Evolutionary conservation across 2,329 filamentous ascomycete genomes (phyloP), one percentile per base, ranked within the genome.

Genomic region (Verticillium isaacii): DNA sequence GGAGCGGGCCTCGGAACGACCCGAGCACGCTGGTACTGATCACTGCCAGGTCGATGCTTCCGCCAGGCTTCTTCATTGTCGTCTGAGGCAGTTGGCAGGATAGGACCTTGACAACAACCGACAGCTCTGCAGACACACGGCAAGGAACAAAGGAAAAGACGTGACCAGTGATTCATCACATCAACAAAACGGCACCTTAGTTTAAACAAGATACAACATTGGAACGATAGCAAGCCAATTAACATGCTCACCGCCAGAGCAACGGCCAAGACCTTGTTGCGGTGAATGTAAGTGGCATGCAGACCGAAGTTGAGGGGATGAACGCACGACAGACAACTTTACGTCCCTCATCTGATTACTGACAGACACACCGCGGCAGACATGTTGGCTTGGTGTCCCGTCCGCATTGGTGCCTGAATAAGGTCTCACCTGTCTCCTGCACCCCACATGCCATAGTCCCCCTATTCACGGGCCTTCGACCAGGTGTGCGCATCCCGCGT

Each of bases 381-480:
- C 3, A 25, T 1, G 5, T 25, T 50, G 14, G 17, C 7, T 23
- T 23, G n/a, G 19, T 7, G 14, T 57, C n/a, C 23, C 36, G 36
- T 58, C 57, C 57, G 37, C n/a, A 58, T 58, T 34, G 7, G 57
- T 25, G 37, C 50, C 37, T 58, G 37, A 58, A 58, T 58, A 58
- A 23, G n/a, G 14, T 25, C 32, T 57, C 56, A 34, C 17, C n/a
- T 3, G 34, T 11, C 19, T 29, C 52, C 23, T 7, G 14, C 50
- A 12, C 14, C 32, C 55, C 32, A 23, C 55, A 32, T 57, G 32
- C 34, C 55, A 29, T 5, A 29, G 17, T 3, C 41, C 41, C n/a
- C n/a, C 17, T 50, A 23, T 23, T 4, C 41, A 25, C 19, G n/a
- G 29, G 5, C 29, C 17, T n/a, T 45, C 15, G 39, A 8, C 39